A percentile compares a stretch with the other conserved stretches of the same genome.
These are phyloP conservation scores for Murraya koenigii DNA, from an alignment of 345 rosid species.

Conservation along the genomic window DNA sequence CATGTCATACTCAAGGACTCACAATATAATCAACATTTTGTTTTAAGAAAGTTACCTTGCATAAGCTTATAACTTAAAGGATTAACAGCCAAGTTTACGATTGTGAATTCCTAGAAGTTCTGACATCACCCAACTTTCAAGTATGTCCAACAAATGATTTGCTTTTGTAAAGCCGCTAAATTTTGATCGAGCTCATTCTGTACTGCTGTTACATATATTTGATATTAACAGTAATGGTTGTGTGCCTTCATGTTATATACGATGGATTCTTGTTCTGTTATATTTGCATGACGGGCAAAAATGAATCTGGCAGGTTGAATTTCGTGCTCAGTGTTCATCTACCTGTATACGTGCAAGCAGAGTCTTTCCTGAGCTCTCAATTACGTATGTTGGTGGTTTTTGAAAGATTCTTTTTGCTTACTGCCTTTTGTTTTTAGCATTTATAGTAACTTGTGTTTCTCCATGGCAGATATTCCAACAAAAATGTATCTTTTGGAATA, in stretches of 20 bases:
- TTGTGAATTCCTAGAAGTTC: neutral
- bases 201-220: neutral
- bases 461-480: slow-evolving; percentile 69
- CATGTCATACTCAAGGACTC: neutral
- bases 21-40: neutral
- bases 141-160: neutral
- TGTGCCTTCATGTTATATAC: neutral
- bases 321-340: slow-evolving; percentile 53
- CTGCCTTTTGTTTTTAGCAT: slow-evolving; percentile 5
- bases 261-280: neutral
- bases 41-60: neutral
- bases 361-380: slow-evolving; percentile 75
- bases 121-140: neutral
- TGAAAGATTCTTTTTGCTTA: neutral
- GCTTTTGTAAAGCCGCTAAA: neutral
- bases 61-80: neutral
- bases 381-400: slow-evolving; percentile 46
- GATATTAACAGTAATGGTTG: neutral
- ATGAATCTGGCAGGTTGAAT: slow-evolving; percentile 62
- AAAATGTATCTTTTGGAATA: slow-evolving; percentile 74
- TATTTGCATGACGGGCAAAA: slow-evolving; percentile 1
- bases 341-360: slow-evolving; percentile 65
- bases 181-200: neutral
- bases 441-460: slow-evolving; percentile 13
- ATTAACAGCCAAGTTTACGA: neutral